phyloP scores from a whole-genome alignment of 1,284 basidiomycete species.

The Ustilago sp. region DNA sequence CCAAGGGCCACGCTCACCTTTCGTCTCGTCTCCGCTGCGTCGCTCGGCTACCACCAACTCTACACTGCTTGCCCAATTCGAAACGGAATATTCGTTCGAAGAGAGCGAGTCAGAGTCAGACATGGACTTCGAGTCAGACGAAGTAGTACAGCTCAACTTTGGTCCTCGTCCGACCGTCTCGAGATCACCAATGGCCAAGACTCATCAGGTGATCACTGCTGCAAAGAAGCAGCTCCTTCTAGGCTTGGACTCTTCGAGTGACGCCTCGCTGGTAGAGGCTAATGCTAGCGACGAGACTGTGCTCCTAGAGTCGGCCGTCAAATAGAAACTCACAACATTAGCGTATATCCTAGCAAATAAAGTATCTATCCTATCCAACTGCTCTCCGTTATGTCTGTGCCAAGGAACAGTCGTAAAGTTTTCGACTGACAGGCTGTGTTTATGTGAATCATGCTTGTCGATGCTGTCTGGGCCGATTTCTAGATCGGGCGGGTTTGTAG shows the following conservation, averaged over 20 bases:
- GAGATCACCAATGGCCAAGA: neutral
- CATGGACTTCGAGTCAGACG: constrained; percentile 13
- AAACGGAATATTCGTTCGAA: constrained; percentile 19
- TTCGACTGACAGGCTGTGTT: neutral
- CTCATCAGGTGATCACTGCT: neutral
- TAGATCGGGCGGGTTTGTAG: neutral
- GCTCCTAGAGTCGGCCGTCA: constrained; percentile 12
- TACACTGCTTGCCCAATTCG: neutral
- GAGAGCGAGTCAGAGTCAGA: constrained; percentile 18
- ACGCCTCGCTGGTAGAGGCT: constrained; percentile 8
- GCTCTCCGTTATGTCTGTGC: too few species aligned
- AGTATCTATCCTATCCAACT: too few species aligned
- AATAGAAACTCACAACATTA: neutral
- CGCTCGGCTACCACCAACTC: constrained; percentile 7
- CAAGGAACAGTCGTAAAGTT: too few species aligned
- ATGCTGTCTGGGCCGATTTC: neutral
- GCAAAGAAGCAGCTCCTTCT: constrained; percentile 23
- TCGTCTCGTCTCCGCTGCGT: constrained; percentile 15
- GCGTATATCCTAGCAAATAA: constrained; percentile 6
- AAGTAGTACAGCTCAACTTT: constrained; percentile 29
- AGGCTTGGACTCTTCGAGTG: constrained; percentile 21
- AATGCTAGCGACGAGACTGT: constrained; percentile 30
- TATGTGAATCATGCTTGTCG: neutral
- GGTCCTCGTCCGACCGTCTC: neutral
- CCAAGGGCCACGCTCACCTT: neutral